A percentile compares a stretch with the other conserved stretches of the same genome.
These are phyloP conservation scores for Paramecium caudatum DNA, from an alignment of 73 alveolate species.

Conservation along the genomic window DNA sequence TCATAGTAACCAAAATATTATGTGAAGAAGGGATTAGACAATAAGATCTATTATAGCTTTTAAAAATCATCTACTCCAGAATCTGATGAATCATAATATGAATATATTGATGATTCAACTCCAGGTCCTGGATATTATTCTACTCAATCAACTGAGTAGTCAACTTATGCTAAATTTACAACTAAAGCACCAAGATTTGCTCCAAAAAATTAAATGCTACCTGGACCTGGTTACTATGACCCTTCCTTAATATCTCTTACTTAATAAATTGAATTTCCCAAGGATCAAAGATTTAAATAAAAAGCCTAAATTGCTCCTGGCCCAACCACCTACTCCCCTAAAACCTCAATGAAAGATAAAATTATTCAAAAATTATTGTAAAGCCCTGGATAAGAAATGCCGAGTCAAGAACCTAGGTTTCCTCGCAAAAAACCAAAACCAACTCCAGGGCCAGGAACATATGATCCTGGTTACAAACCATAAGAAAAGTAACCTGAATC, in stretches of 20 bases:
- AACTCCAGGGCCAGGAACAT: constrained; percentile 59
- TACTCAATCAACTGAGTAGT: background rate
- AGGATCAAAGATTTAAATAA: constrained; percentile 26
- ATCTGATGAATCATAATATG: constrained; percentile 36
- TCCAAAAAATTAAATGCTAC: background rate
- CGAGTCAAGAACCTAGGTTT: background rate
- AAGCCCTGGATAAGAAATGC: background rate
- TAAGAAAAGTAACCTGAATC: background rate
- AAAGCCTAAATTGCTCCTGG: background rate
- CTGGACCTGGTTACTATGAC: constrained; percentile 63
- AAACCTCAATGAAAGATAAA: constrained; percentile 1
- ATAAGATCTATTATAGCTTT: constrained; percentile 28
- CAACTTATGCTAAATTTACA: background rate
- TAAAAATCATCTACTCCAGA: constrained; percentile 15
- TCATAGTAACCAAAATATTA: constrained; percentile 7
- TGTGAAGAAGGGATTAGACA: constrained; percentile 44
- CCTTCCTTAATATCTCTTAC: background rate
- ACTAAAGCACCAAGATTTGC: constrained; percentile 43
- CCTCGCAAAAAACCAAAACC: background rate
- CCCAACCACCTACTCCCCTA: background rate
- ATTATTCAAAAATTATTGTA: background rate
- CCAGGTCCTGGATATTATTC: constrained; percentile 65
- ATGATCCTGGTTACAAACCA: background rate
- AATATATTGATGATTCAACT: constrained; percentile 27
- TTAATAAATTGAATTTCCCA: constrained; percentile 11